phyloP scores from a whole-genome alignment of 345 rosid genomes.

The Lepidium sativum region DNA sequence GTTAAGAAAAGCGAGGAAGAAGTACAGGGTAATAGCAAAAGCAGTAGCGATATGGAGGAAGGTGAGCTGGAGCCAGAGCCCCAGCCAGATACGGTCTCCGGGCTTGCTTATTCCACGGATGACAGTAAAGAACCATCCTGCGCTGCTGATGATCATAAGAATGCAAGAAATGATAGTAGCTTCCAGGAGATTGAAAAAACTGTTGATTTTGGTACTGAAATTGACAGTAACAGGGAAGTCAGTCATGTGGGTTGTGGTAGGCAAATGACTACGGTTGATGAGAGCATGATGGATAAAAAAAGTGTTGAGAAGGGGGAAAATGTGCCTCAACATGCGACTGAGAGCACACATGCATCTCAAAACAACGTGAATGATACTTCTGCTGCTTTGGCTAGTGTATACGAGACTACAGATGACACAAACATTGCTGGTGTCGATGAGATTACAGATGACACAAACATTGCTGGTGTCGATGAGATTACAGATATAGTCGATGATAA shows the following conservation, averaged over 20 bases:
- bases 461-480: background rate
- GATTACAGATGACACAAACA: background rate
- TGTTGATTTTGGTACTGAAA: constrained; percentile 10
- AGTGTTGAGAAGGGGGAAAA: constrained; percentile 22
- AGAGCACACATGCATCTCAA: constrained; percentile 23
- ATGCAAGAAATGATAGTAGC: background rate
- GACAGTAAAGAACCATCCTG: constrained; percentile 4
- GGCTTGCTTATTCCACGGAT: constrained; percentile 1
- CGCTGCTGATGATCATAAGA: constrained; percentile 14
- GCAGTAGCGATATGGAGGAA: constrained; percentile 96
- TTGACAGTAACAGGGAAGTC: constrained; percentile 20
- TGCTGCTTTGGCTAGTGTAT: constrained; percentile 12
- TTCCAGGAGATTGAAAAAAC: background rate
- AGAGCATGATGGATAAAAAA: constrained; percentile 20
- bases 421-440: background rate
- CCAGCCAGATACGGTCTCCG: constrained; percentile 4
- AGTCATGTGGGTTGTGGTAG: constrained; percentile 9
- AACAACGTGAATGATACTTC: constrained; percentile 19
- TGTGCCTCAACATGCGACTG: constrained; percentile 26
- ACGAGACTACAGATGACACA: background rate
- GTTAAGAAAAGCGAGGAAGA: constrained; percentile 36
- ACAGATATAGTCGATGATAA: constrained; percentile 18
- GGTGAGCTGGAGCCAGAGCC: constrained; percentile 89
- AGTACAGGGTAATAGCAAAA: constrained; percentile 31
- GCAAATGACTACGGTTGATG: constrained; percentile 13